Percentiles rank a stretch among this genome's conserved stretches.
phyloP scores from a whole-genome alignment of 192 early-diverging fungal genomes.

The Piromyces sp. region DNA sequence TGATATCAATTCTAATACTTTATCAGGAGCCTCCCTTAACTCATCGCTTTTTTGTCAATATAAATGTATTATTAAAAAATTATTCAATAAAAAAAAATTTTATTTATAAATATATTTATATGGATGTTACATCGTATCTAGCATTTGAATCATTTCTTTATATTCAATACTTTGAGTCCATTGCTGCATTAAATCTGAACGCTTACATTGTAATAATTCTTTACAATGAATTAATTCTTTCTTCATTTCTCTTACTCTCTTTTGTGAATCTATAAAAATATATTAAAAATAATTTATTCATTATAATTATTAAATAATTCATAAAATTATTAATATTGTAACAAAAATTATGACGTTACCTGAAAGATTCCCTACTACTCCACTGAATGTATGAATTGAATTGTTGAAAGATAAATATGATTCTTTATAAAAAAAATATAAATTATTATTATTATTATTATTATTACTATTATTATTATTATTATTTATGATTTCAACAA shows the following conservation, averaged over 20 bases:
- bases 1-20: slow-evolving; percentile 22
- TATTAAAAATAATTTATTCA: too few relatives aligned
- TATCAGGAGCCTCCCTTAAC: slow-evolving; percentile 20
- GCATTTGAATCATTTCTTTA: slow-evolving; percentile 37
- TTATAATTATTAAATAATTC: background rate
- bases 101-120: too few relatives aligned
- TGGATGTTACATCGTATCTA: slow-evolving; percentile 21
- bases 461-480: background rate
- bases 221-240: slow-evolving; percentile 20
- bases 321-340: too few relatives aligned
- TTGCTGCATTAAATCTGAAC: slow-evolving; percentile 38
- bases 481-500: too few relatives aligned
- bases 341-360: slow-evolving; percentile 3
- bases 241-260: slow-evolving; percentile 18
- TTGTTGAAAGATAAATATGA: slow-evolving; percentile 40
- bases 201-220: slow-evolving; percentile 27
- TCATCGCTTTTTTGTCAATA: slow-evolving; percentile 15
- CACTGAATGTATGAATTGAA: slow-evolving; percentile 34
- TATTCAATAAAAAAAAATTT: too few relatives aligned
- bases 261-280: slow-evolving; percentile 6
- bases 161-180: slow-evolving; percentile 38
- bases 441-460: background rate
- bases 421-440: slow-evolving; percentile 12
- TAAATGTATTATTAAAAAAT: too few relatives aligned
- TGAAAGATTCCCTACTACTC: slow-evolving; percentile 31